Base-by-base conservation (phyloP, 306 rosid genomes). In the Cicer bijugum region DNA sequence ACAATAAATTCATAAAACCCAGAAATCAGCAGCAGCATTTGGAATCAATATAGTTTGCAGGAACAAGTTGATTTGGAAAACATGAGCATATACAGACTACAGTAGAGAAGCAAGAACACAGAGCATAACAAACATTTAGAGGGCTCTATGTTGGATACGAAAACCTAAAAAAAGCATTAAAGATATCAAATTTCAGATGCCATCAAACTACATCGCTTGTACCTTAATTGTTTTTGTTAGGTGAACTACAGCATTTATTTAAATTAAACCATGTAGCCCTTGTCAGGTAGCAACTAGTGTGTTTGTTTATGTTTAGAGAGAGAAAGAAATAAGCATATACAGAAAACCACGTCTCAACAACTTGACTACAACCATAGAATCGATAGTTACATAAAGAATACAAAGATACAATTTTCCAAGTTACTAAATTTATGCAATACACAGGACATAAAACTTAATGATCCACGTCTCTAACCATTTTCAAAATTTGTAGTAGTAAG, bases 1-100 rank as follows among this genome's bases (percentile, higher is more conserved):
- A 39, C 47, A 39, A 38, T 23, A 46, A 38, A 56, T 19, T 53
- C 38, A 72, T 64, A 65, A 72, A 35, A 46, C 55, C 67, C 7
- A 14, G 61, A 63, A 67, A 42, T 57, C 33, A 73, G 53, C 57
- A 73, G 53, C 57, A 47, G 57, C 39, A 38, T 37, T 57, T 38
- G 75, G 6, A 80, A 35, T 79, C 71, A 48, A 58, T 5, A 55
- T 68, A 59, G 68, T 55, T 62, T 64, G 61, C 68, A 53, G 38
- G 47, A 59, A 70, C 66, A 50, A 8, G 7, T 40, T 62, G 51
- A 10, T 69, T 17, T 48, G 28, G 20, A 61, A 59, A 61, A 62
- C 17, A 38, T 39, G 17, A 45, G 62, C 48, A 35, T 46, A 7
- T 52, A 52, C 40, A 53, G 35, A 28, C 35, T 28, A 28, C 35